A percentile compares a stretch with the other conserved stretches of the same genome.
Conservation (phyloP, 2,329 filamentous ascomycete genomes). For the Stemphylium beticola region DNA sequence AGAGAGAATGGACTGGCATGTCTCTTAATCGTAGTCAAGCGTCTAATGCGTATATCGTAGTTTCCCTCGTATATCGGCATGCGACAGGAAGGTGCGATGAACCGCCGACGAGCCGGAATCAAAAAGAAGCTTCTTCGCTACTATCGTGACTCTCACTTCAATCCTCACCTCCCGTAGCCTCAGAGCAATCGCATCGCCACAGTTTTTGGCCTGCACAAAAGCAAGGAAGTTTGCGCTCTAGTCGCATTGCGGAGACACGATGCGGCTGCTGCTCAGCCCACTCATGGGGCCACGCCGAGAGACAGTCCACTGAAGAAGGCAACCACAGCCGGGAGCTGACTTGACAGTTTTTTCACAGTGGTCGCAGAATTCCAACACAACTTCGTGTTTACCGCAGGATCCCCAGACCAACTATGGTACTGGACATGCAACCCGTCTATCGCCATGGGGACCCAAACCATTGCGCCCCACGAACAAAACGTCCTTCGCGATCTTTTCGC, state of each 20-base stretch:
- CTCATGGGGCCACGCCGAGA: background rate
- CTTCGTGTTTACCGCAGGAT: too few relatives aligned
- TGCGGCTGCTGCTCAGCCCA: background rate
- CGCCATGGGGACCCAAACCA: background rate
- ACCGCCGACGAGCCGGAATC: slow-evolving; percentile 2
- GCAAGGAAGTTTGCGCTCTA: too few relatives aligned
- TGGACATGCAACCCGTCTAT: background rate
- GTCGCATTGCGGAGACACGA: background rate
- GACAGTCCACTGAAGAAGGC: background rate
- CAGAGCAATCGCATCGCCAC: too few relatives aligned
- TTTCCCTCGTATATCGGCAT: background rate
- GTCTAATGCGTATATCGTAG: background rate
- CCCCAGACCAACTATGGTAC: too few relatives aligned
- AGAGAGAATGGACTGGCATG: background rate
- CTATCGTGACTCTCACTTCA: background rate
- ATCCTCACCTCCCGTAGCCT: background rate
- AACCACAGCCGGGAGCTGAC: background rate
- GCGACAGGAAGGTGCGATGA: background rate
- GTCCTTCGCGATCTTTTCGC: too few relatives aligned
- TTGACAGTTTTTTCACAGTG: background rate
- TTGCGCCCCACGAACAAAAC: too few relatives aligned
- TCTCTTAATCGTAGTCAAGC: background rate
- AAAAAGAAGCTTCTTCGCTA: background rate
- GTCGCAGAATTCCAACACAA: too few relatives aligned
- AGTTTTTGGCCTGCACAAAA: too few relatives aligned